Evolutionary conservation across 2,329 filamentous ascomycete genomes (phyloP), one percentile per base, ranked within the genome.

Genomic region (Pseudogymnoascus sp.): DNA sequence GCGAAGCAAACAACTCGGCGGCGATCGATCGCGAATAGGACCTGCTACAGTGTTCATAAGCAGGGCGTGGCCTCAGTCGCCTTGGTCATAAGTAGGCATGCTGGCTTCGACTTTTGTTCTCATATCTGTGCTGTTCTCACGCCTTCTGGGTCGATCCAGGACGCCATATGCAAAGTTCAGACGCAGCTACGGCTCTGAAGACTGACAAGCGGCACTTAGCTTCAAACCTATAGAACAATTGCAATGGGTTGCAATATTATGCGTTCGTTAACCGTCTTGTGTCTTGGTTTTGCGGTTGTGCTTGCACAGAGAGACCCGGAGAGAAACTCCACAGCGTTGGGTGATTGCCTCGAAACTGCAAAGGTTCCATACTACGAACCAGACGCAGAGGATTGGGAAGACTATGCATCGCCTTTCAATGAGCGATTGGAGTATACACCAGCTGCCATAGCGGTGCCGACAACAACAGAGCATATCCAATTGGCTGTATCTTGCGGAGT

Each of bases 401-500:
- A 25, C 11, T 43, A 43, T 6, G 35, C 65, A 6, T 66, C 63
- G 25, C 63, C 64, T n/a, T 69, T 68, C 59, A 69, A 69, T 50
- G 60, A 65, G 4, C 47, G 61, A 54, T 34, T 65, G 7, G 39
- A 61, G 12, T 61, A 65, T 50, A 61, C 60, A 39, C 66, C 67
- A 22, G 61, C 63, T 28, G 66, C 64, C 16, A 60, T 69, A 28
- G 66, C 65, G 4, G 65, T 65, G 58, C 67, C 67, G 8, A 62
- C 63, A 66, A 64, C 73, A 69, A 4, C 72, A 1, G 20, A 71
- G 2, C 63, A 72, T 2, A 71, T 81, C 14, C 69, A 75, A 5
- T 70, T 69, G 2, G 75, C 79, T 3, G 73, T 82, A 11, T 66
- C 69, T 32, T 82, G 79, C 60, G 79, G 77, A 1, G 65, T 69